Percentiles rank a stretch among this genome's conserved stretches.
Conservation (phyloP, 345 rosid species). For the Boechera retrofracta region DNA sequence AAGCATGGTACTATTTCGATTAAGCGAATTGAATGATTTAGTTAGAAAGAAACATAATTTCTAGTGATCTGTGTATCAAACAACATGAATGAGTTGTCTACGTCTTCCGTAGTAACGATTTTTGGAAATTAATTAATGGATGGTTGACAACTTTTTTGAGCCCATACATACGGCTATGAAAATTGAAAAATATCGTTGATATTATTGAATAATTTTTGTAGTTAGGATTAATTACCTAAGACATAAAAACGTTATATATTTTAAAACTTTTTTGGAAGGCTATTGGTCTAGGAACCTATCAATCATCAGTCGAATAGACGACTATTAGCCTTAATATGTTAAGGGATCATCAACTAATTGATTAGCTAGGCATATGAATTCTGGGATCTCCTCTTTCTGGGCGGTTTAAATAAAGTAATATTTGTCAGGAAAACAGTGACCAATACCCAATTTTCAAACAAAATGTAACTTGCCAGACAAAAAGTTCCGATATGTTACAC, state of each 20-base stretch:
- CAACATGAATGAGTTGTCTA: neutral
- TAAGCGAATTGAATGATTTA: no score
- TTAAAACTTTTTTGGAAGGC: neutral
- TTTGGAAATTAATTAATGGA: neutral
- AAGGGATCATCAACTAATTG: neutral
- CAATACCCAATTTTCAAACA: neutral
- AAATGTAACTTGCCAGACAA: neutral
- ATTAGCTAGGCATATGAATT: neutral
- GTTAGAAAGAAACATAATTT: no score
- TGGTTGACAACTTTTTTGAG: no score
- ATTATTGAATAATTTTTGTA: neutral
- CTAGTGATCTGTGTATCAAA: no score
- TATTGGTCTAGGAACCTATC: neutral
- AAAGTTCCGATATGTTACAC: neutral
- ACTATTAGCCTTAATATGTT: neutral
- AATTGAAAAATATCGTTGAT: neutral
- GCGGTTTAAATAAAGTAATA: conserved; percentile 4
- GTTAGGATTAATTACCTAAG: neutral
- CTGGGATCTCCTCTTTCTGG: neutral
- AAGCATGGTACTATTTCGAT: no score
- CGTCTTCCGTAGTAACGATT: neutral
- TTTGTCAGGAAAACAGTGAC: conserved; percentile 11
- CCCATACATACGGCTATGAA: neutral
- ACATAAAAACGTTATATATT: neutral
- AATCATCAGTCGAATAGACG: neutral